Evolutionary conservation across 306 rosid genomes (phyloP), one percentile per base, ranked within the genome.

Genomic region (Dalbergia cultrata): DNA sequence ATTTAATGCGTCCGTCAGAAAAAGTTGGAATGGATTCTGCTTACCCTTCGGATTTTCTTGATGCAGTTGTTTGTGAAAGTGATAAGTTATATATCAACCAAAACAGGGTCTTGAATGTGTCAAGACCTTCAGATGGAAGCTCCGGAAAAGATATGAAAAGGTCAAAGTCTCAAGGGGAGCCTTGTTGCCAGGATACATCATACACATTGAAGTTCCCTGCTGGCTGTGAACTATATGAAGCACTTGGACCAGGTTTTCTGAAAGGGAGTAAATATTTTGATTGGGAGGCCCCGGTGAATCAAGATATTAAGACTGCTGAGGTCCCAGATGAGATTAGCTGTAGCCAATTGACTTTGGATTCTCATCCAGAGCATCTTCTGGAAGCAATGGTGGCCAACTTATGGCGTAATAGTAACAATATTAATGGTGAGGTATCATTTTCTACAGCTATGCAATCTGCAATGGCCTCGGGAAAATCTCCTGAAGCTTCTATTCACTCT

Each of bases 171-270:
- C 85, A 63, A 56, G 65, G 85, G 34, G 83, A 66, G n/a, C 49
- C 85, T 41, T 17, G 26, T 3, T 54, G 17, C 22, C 22, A 66
- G 87, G 88, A 86, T 84, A 68, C 79, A 54, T 87, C 89, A 12
- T 45, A 79, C 56, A 9, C 84, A 33, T 74, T 88, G 83, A 84
- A 90, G 74, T 93, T 96, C 83, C 98, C 98, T 86, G 97, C 97
- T 86, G 99, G 97, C 45, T 93, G 88, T 81, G 99, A 96, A 87
- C 92, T 96, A 57, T 94, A 90, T 58, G 98, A 96, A 92, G 99
- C 90, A 43, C 97, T 96, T 69, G 99, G 99, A 77, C 95, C 97
- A 35, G 89, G 86, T 77, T 93, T 92, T 89, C 72, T 81, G 63
- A 87, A 78, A 86, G 87, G 81, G 77, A 84, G 86, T 70, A 79